Base-by-base conservation (phyloP, 495 filamentous ascomycete species). In the Penicillium chermesinum region DNA sequence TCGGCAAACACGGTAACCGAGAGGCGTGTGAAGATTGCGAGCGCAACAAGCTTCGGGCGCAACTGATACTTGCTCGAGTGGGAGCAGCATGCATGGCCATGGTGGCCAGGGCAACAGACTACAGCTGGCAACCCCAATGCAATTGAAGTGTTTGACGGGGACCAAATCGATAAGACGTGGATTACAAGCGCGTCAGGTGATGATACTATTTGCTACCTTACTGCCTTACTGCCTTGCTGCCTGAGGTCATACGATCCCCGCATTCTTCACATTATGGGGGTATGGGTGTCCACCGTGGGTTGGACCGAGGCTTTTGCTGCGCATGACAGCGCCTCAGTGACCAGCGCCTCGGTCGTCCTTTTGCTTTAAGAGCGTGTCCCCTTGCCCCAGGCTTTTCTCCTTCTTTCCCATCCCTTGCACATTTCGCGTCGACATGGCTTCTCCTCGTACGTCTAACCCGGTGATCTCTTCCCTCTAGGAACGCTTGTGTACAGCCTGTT, bases 371-470 rank as follows among this genome's bases (percentile, higher is more conserved):
- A 50, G 41, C 25, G 25, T 5, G 38, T 50, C 53, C 22, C 52
- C 44, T 46, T 61, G 54, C 56, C 54, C 57, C 55, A 48, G 55
- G 46, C 35, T 54, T 27, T 41, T 39, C 39, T 38, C 35, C 19
- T 46, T 37, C 47, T 49, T 48, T 63, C 32, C 54, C 45, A 36
- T 42, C 17, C 13, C 48, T 45, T 45, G 44, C 37, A 55, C 42
- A 48, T 37, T 46, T 25, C 36, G 49, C 19, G 42, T 59, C 74
- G 82, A 52, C 55, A 91, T 91, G 87, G 84, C 86, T 48, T 88
- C 87, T 66, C 85, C 86, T 72, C 87, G 86, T 90, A 82, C 61
- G 85, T 76, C 37, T 7, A n/a, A 32, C 25, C 16, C 16, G 30
- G 9, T 40, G 16, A 21, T 34, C 15, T 14, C 15, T 12, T 45